Evolutionary conservation across 768 basidiomycete genomes (phyloP), one percentile per base, ranked within the genome.

Genomic region (Amanita fuliginea): DNA sequence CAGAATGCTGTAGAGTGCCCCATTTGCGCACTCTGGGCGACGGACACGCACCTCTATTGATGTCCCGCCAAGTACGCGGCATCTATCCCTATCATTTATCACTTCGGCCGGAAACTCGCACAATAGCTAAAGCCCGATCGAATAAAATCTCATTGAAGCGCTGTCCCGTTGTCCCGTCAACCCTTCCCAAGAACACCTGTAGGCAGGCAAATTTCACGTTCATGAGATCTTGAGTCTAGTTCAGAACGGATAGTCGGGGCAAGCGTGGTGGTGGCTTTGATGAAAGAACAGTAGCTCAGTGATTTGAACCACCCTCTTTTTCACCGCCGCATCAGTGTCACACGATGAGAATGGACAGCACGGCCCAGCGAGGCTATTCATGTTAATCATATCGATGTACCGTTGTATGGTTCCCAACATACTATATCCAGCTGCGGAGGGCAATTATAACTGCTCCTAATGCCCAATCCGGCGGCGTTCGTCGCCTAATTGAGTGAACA

Each of bases 381-480:
- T 24, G 41, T 42, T 42, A 42, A 42, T 42, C 41, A 42, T 42
- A 42, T 42, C 22, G 41, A 42, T 42, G 41, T 28, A 26, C 41
- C 39, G 10, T 18, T 40, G 3, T 8, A 40, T n/a, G 18, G 24
- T 42, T 14, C 24, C 24, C 24, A 22, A 42, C 22, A 42, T 42
- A 22, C 41, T 7, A 42, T 42, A 42, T 42, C 14, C 41, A 42
- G 41, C 13, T 14, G n/a, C 21, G 22, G 22, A 14, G 22, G 41
- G 41, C 41, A 28, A 42, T 24, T 42, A 14, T 42, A 42, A n/a
- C 41, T 10, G 10, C 41, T 42, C 41, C 41, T 42, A 42, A 45
- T 33, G 26, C 33, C 28, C 8, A 33, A 18, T 34, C 42, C 14
- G 26, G 30, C 14, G 28, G n/a, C 6, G n/a, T 13, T n/a, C 6